These are phyloP conservation scores for Cucumis cinereus DNA, from an alignment of 306 rosid species.

Conservation along the genomic window DNA sequence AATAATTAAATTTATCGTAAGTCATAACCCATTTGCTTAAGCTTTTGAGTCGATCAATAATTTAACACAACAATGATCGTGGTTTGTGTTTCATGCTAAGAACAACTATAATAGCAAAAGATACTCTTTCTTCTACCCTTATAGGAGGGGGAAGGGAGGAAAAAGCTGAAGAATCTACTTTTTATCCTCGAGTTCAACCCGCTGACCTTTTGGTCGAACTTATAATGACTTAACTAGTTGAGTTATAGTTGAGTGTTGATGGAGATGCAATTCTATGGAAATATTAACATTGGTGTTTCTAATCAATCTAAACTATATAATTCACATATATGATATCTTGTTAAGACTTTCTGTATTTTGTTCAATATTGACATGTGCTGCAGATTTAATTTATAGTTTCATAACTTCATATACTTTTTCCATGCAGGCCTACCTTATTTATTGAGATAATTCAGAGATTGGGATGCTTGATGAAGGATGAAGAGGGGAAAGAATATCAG, in stretches of 20 bases:
- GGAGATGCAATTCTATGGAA: no score
- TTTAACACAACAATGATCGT: background rate
- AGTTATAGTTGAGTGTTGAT: background rate
- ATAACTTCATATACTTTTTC: slow-evolving; percentile 3
- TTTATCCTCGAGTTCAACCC: background rate
- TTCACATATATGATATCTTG: background rate
- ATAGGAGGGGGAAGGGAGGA: no score
- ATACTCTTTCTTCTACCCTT: background rate
- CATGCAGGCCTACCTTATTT: slow-evolving; percentile 74
- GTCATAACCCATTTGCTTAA: no score
- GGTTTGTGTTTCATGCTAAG: background rate
- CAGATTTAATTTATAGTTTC: background rate
- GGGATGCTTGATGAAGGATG: slow-evolving; percentile 81
- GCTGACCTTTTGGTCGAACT: background rate
- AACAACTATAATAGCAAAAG: background rate
- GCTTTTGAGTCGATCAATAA: no score
- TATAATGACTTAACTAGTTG: background rate
- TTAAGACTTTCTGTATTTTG: background rate
- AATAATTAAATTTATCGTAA: no score
- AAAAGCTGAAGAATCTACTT: background rate
- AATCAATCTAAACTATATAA: background rate
- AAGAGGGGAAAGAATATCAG: slow-evolving; percentile 59
- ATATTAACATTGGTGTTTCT: background rate
- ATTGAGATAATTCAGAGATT: slow-evolving; percentile 89
- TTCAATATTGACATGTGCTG: background rate